phyloP scores from a whole-genome alignment of 2,329 filamentous ascomycete species.

The Chaetothyriales sp. region DNA sequence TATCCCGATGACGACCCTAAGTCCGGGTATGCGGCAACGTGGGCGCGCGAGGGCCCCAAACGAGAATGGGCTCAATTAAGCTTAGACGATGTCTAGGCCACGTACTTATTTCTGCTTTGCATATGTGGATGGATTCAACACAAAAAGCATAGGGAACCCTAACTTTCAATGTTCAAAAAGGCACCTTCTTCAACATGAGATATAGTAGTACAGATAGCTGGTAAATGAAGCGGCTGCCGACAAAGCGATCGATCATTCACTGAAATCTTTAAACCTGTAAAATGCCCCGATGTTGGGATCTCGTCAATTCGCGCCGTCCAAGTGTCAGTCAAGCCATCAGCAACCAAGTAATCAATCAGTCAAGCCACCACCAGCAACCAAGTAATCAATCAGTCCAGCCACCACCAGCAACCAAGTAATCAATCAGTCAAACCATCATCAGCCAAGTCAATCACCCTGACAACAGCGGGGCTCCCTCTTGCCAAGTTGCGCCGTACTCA shows the following conservation, averaged over 20 bases:
- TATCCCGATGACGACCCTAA: conserved; percentile 69
- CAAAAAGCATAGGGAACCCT: no score
- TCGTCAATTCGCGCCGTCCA: neutral
- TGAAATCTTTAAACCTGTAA: neutral
- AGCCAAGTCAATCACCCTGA: neutral
- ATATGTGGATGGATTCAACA: no score
- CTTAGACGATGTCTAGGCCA: neutral
- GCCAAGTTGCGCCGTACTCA: neutral
- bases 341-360: neutral
- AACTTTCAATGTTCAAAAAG: neutral
- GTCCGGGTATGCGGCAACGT: conserved; percentile 66
- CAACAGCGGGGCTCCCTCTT: neutral
- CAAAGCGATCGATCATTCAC: neutral
- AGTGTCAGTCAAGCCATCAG: neutral
- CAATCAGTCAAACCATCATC: neutral
- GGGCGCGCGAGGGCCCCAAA: conserved; percentile 45
- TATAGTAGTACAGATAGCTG: neutral
- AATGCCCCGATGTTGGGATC: neutral
- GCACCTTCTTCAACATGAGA: neutral
- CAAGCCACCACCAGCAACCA: neutral
- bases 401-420: neutral
- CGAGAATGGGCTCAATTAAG: conserved; percentile 39
- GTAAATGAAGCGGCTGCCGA: neutral
- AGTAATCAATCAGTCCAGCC: neutral
- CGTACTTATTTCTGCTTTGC: no score